These are phyloP conservation scores for Pochonia chlamydosporia DNA, from an alignment of 2,329 filamentous ascomycete species.

Conservation along the genomic window DNA sequence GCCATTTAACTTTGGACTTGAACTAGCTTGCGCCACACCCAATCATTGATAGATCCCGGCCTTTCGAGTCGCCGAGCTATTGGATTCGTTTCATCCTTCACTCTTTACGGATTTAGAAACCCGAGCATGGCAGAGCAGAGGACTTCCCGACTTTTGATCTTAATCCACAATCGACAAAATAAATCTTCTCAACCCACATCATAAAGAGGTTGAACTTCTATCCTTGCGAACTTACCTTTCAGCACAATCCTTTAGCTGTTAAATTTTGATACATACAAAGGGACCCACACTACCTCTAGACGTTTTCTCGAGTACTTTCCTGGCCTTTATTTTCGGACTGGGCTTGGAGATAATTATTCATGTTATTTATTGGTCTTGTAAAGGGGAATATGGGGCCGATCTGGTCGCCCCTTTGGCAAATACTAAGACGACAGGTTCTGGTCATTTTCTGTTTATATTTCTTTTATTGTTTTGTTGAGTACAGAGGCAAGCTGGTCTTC, in stretches of 20 bases:
- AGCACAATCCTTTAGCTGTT: neutral
- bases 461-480: neutral
- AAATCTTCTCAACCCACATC: neutral
- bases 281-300: neutral
- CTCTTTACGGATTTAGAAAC: neutral
- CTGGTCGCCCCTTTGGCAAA: neutral
- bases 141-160: neutral
- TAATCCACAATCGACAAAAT: neutral
- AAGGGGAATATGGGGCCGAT: neutral
- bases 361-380: neutral
- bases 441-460: neutral
- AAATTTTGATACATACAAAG: neutral
- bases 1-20: slow-evolving; percentile 3
- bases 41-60: slow-evolving; percentile 1
- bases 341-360: neutral
- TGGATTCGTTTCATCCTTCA: neutral
- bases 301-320: neutral
- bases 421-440: neutral
- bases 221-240: neutral
- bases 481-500: too few species aligned
- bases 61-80: neutral
- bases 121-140: slow-evolving; percentile 1
- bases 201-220: neutral
- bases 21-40: neutral
- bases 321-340: neutral